phyloP scores from a whole-genome alignment of 2,329 filamentous ascomycete species.

The Trichophyton schoenleinii region DNA sequence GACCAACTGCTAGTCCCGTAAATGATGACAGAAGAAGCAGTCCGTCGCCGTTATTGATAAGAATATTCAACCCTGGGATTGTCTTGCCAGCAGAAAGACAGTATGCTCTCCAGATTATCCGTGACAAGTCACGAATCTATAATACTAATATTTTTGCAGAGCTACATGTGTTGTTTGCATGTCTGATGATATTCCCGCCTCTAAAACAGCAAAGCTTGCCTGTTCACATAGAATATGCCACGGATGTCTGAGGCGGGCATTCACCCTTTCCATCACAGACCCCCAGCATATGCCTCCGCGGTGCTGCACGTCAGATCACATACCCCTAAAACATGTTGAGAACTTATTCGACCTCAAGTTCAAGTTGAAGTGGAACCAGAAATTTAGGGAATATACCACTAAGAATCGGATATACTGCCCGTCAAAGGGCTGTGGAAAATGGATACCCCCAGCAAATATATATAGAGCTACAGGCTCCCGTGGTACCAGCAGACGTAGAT shows the following conservation, averaged over 20 bases:
- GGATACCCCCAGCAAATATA: slow-evolving; percentile 63
- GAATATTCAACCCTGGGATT: not conserved
- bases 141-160: slow-evolving; percentile 28
- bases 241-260: slow-evolving; percentile 59
- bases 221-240: slow-evolving; percentile 77
- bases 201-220: slow-evolving; percentile 55
- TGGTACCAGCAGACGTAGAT: slow-evolving; percentile 44
- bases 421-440: slow-evolving; percentile 57
- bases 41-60: not conserved
- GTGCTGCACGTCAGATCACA: slow-evolving; percentile 63
- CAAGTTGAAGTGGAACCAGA: slow-evolving; percentile 68
- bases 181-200: slow-evolving; percentile 50
- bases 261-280: slow-evolving; percentile 63
- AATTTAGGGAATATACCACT: slow-evolving; percentile 63
- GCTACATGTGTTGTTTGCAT: slow-evolving; percentile 62
- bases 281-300: slow-evolving; percentile 71
- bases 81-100: not conserved
- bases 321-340: slow-evolving; percentile 64
- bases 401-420: slow-evolving; percentile 70
- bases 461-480: slow-evolving; percentile 38
- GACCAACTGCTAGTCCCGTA: not conserved
- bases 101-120: not conserved
- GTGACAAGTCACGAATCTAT: too few relatives aligned
- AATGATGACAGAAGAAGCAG: not conserved
- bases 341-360: slow-evolving; percentile 59